Conservation (phyloP, 169 alveolate species). For the Plasmodium gonderi region DNA sequence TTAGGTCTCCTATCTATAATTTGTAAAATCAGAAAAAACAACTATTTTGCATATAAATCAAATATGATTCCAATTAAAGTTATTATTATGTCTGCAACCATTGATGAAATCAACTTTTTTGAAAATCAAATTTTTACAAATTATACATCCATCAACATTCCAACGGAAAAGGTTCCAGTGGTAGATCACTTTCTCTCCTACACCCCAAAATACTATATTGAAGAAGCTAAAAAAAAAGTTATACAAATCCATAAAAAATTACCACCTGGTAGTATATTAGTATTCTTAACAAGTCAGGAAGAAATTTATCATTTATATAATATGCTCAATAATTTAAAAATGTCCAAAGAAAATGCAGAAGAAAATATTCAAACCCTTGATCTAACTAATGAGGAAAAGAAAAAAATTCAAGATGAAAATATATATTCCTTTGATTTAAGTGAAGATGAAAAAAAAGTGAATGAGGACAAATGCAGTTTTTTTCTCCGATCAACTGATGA, state of each 20-base stretch:
- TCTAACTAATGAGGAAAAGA: background rate
- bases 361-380: background rate
- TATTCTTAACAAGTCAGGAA: constrained; percentile 96
- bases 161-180: constrained; percentile 78
- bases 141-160: constrained; percentile 75
- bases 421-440: constrained; percentile 64
- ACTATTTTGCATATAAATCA: constrained; percentile 69
- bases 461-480: constrained; percentile 21
- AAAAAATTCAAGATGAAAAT: constrained; percentile 7
- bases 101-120: constrained; percentile 80
- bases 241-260: constrained; percentile 92
- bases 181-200: constrained; percentile 78
- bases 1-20: constrained; percentile 97
- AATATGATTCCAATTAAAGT: constrained; percentile 89
- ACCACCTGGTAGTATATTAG: constrained; percentile 98
- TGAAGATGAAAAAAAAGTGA: constrained; percentile 58
- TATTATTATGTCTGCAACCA: constrained; percentile 99
- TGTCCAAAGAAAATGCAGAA: constrained; percentile 67
- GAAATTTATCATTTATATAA: constrained; percentile 92
- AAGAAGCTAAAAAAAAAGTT: constrained; percentile 83
- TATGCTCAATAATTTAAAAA: constrained; percentile 84
- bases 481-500: constrained; percentile 68
- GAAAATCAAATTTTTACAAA: constrained; percentile 76
- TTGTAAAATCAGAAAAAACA: constrained; percentile 88
- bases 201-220: constrained; percentile 78